phyloP scores from a whole-genome alignment of 176 grass and related monocot genomes.

The Miscanthus lutarioriparius region DNA sequence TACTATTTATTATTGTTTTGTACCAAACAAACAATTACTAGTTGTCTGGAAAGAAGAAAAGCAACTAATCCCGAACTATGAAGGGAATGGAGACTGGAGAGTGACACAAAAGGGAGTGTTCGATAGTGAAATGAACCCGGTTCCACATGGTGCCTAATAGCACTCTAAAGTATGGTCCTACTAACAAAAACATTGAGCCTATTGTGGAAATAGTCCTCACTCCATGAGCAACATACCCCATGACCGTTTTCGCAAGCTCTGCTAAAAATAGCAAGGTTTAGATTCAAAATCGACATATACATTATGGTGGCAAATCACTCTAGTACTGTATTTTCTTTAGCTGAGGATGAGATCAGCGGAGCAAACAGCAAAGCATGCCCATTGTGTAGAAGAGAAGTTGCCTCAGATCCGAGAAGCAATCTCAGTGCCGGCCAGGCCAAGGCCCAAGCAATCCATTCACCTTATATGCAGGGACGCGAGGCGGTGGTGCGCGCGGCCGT shows the following conservation, averaged over 20 bases:
- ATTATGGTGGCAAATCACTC: conserved; percentile 20
- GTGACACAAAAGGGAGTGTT: conserved; percentile 12
- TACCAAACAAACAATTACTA: conserved; percentile 19
- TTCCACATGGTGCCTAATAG: not conserved
- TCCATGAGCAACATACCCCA: conserved; percentile 13
- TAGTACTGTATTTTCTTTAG: not conserved
- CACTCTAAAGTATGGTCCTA: not conserved
- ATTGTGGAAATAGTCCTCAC: not conserved
- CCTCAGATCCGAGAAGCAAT: conserved; percentile 37
- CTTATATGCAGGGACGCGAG: conserved; percentile 76
- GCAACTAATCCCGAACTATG: not conserved
- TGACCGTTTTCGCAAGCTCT: conserved; percentile 17
- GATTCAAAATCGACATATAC: not conserved
- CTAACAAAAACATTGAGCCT: conserved; percentile 1
- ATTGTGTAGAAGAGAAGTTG: not conserved
- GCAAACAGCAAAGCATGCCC: conserved; percentile 14
- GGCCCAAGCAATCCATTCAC: conserved; percentile 21
- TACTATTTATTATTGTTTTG: conserved; percentile 26
- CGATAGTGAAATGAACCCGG: conserved; percentile 25
- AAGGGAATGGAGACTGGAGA: conserved; percentile 31
- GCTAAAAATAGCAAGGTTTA: conserved; percentile 53
- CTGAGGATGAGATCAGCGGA: not conserved
- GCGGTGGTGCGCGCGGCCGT: conserved; percentile 78
- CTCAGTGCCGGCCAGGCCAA: not conserved
- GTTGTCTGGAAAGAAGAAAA: conserved; percentile 23